Percentiles rank a stretch among this genome's conserved stretches.
Evolutionary conservation across 2,329 filamentous ascomycete species (phyloP).

Genomic region (Trichoderma sp.): DNA sequence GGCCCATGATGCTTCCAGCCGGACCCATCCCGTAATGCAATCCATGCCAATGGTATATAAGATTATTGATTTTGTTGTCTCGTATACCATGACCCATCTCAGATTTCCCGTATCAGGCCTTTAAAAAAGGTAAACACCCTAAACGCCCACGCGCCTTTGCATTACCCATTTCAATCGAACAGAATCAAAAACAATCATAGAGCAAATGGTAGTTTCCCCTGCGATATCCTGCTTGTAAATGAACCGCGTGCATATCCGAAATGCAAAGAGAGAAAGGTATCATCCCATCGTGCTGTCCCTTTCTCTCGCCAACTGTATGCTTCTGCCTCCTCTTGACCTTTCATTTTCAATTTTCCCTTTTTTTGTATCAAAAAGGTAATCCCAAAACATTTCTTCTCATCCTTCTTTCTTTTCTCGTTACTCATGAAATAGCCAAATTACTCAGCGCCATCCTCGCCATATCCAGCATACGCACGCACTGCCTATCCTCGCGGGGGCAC

Average conservation of each 20-base stretch:
- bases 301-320: neutral
- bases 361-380: no score
- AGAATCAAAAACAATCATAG: neutral
- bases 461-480: conserved; percentile 57
- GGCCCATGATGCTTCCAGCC: neutral
- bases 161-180: neutral
- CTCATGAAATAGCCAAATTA: conserved; percentile 55
- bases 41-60: neutral
- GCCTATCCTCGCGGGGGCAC: conserved; percentile 42
- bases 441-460: conserved; percentile 59
- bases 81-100: neutral
- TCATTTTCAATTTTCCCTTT: neutral
- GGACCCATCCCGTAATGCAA: neutral
- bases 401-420: neutral
- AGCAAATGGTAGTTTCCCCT: neutral
- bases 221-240: neutral
- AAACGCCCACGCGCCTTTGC: neutral
- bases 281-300: neutral
- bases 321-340: neutral
- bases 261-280: neutral
- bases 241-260: neutral
- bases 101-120: neutral
- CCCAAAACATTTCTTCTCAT: neutral
- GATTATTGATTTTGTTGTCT: neutral
- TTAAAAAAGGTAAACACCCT: neutral